Percentiles rank a stretch among this genome's conserved stretches.
These are phyloP conservation scores for Lactuca saligna DNA, from an alignment of 129 eudicot genomes.

Conservation along the genomic window DNA sequence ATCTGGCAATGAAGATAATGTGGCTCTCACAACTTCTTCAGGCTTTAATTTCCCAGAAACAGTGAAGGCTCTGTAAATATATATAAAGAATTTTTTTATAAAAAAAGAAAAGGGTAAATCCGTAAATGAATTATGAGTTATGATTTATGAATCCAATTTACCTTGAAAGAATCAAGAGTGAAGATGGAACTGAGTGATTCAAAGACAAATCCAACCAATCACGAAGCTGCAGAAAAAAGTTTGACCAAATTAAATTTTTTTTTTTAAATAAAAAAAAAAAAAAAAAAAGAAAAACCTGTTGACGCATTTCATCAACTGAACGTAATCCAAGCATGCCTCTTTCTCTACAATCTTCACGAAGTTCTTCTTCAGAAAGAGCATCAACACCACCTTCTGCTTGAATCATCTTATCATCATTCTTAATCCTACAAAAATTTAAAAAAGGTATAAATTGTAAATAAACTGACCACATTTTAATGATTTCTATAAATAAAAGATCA, in stretches of 20 bases:
- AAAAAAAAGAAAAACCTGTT: conserved; percentile 53
- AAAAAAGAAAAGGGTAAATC: too few relatives aligned
- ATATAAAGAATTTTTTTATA: too few relatives aligned
- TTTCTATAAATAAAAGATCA: conserved; percentile 1
- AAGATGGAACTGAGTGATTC: conserved; percentile 96
- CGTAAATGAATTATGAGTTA: too few relatives aligned
- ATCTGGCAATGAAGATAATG: conserved; percentile 94
- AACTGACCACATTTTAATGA: conserved; percentile 11
- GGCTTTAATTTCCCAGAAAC: conserved; percentile 89
- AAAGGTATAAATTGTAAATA: background rate
- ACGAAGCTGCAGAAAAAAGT: conserved; percentile 59
- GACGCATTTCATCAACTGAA: conserved; percentile 90
- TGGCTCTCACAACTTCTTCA: conserved; percentile 88
- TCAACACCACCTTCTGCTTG: conserved; percentile 95
- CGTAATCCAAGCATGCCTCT: conserved; percentile 89
- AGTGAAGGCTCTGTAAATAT: conserved; percentile 66
- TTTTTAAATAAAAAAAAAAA: too few relatives aligned
- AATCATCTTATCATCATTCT: conserved; percentile 83
- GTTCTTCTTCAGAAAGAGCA: conserved; percentile 94
- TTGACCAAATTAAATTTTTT: conserved; percentile 1
- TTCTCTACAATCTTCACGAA: conserved; percentile 91
- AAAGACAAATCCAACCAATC: conserved; percentile 98
- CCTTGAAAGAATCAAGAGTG: conserved; percentile 97
- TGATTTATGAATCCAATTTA: conserved; percentile 11
- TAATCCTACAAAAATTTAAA: conserved; percentile 48